These are phyloP conservation scores for Skeletonema menzelii DNA, from an alignment of 108 stramenopile genomes.

Conservation along the genomic window DNA sequence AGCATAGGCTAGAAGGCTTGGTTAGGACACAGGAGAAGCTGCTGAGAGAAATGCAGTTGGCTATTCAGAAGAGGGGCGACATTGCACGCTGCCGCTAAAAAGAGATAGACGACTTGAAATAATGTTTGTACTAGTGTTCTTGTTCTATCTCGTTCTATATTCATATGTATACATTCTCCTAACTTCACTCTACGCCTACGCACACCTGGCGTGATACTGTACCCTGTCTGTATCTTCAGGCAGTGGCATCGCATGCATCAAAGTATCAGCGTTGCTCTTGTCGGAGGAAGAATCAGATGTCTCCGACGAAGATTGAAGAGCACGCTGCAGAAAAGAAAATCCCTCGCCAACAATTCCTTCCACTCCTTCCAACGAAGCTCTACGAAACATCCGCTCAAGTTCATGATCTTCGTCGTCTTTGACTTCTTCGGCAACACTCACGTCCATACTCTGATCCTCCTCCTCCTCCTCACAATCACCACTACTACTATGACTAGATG, in stretches of 20 bases:
- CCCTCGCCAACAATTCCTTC: not conserved
- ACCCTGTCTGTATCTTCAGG: slow-evolving; percentile 1
- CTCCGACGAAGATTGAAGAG: not conserved
- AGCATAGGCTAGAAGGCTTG: slow-evolving; percentile 64
- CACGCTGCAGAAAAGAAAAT: not conserved
- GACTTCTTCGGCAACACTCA: not conserved
- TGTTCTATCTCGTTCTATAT: no score
- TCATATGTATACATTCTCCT: no score
- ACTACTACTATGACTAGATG: not conserved
- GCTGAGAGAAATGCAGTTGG: slow-evolving; percentile 75
- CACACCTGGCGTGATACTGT: slow-evolving; percentile 13
- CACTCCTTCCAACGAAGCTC: slow-evolving; percentile 20
- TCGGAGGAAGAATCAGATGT: not conserved
- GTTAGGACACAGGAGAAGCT: slow-evolving; percentile 71
- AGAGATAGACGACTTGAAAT: not conserved
- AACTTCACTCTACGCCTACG: slow-evolving; percentile 12
- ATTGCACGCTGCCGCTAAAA: slow-evolving; percentile 36
- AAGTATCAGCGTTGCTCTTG: not conserved
- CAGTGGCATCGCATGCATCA: not conserved
- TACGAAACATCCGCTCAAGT: slow-evolving; percentile 17
- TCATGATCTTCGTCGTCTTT: slow-evolving; percentile 12
- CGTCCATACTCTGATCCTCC: no score
- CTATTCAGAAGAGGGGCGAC: slow-evolving; percentile 74
- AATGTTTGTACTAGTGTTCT: no score
- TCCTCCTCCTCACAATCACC: not conserved